Evolutionary conservation across 139 green algal genomes (phyloP).

Genomic region (Tetraselmis chui): DNA sequence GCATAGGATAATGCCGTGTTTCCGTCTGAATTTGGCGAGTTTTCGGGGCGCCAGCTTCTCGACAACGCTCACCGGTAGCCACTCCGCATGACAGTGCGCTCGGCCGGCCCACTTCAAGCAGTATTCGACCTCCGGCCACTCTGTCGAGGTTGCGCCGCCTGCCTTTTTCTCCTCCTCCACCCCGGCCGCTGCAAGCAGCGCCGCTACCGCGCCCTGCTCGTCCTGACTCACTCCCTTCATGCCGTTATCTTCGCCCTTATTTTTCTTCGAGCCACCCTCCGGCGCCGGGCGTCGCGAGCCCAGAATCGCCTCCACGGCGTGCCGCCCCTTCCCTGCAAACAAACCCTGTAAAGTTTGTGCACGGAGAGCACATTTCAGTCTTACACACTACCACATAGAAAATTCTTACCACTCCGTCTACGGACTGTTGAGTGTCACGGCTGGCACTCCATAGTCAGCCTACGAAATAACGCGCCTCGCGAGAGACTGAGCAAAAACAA

Average conservation of each 20-base stretch:
- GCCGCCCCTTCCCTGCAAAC: too few species aligned
- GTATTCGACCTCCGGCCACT: conserved; percentile 55
- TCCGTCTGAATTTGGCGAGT: conserved; percentile 75
- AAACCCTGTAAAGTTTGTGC: too few species aligned
- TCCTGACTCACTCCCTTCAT: conserved; percentile 14
- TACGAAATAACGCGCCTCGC: too few species aligned
- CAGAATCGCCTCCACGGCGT: conserved; percentile 56
- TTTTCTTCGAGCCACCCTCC: background rate
- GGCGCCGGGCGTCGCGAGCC: conserved; percentile 41
- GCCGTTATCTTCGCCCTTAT: background rate
- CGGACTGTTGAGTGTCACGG: too few species aligned
- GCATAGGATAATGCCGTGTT: conserved; percentile 38
- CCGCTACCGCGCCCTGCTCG: conserved; percentile 50
- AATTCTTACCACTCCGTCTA: too few species aligned
- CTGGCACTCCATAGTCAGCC: too few species aligned
- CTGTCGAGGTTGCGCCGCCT: too few species aligned
- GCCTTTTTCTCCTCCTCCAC: background rate
- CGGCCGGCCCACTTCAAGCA: conserved; percentile 73
- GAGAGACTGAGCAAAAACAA: too few species aligned
- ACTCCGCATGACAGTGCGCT: conserved; percentile 79
- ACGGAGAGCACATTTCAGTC: too few species aligned
- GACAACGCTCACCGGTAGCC: conserved; percentile 27
- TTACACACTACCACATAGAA: too few species aligned
- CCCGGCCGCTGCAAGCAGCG: conserved; percentile 38
- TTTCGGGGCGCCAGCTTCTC: conserved; percentile 55